Evolutionary conservation across 2,329 filamentous ascomycete species (phyloP).

Genomic region (Pseudogymnoascus sp.): DNA sequence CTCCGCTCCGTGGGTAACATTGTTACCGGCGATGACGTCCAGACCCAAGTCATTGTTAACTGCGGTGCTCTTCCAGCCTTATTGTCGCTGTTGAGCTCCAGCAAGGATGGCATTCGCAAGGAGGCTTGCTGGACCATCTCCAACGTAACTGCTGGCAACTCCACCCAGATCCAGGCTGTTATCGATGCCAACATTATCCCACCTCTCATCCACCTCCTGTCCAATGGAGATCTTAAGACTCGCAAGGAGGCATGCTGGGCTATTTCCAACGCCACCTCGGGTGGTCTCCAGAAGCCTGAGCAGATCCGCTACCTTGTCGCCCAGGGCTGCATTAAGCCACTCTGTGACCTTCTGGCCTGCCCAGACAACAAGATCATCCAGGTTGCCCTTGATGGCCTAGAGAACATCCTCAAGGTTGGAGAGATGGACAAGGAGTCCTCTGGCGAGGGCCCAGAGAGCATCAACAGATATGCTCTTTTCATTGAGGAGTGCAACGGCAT

Average conservation of each 20-base stretch:
- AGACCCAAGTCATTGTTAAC: slow-evolving; percentile 99
- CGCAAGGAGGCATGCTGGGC: slow-evolving; percentile 99
- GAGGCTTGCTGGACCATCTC: slow-evolving; percentile 99
- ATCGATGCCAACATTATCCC: slow-evolving; percentile 96
- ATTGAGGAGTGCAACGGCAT: slow-evolving; percentile 98
- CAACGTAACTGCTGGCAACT: slow-evolving; percentile 97
- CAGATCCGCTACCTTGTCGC: slow-evolving; percentile 93
- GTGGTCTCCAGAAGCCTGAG: slow-evolving; percentile 95
- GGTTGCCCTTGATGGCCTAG: slow-evolving; percentile 90
- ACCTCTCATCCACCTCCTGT: slow-evolving; percentile 89
- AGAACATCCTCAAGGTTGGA: slow-evolving; percentile 99
- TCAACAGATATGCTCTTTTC: slow-evolving; percentile 96
- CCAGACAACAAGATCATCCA: slow-evolving; percentile 99
- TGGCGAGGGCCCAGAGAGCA: slow-evolving; percentile 63
- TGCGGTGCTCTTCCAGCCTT: slow-evolving; percentile 87
- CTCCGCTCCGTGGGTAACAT: slow-evolving; percentile 98
- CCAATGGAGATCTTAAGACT: slow-evolving; percentile 97
- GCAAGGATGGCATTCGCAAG: slow-evolving; percentile 98
- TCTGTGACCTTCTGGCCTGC: slow-evolving; percentile 90
- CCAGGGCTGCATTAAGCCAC: slow-evolving; percentile 92
- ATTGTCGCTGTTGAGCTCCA: slow-evolving; percentile 88
- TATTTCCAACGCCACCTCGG: slow-evolving; percentile 96
- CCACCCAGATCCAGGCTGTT: slow-evolving; percentile 91
- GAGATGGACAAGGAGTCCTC: slow-evolving; percentile 95
- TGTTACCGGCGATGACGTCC: slow-evolving; percentile 95